Conservation (phyloP, 495 filamentous ascomycete species). For the Podospora tetraspora region DNA sequence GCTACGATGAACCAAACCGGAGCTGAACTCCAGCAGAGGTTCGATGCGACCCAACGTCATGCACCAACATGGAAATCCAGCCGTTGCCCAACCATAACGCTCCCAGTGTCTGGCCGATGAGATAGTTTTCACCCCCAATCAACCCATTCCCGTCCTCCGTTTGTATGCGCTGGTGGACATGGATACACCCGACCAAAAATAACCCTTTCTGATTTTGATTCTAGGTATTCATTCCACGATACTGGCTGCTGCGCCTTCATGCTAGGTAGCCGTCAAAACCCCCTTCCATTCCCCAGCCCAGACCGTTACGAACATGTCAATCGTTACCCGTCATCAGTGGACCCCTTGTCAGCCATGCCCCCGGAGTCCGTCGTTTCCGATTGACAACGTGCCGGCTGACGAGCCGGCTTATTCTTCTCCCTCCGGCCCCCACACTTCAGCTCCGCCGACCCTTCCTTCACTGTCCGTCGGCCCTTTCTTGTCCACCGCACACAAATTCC, state of each 20-base stretch:
- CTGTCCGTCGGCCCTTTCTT: too few relatives aligned
- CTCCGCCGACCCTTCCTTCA: not conserved
- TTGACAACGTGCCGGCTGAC: not conserved
- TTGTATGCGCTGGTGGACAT: too few relatives aligned
- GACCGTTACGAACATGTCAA: not conserved
- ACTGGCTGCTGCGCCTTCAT: not conserved
- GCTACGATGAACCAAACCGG: not conserved
- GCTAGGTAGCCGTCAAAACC: not conserved
- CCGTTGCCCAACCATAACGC: not conserved
- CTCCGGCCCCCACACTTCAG: not conserved
- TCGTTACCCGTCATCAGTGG: not conserved
- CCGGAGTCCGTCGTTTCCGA: not conserved
- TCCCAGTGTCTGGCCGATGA: not conserved
- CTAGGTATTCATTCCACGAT: too few relatives aligned
- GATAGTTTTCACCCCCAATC: too few relatives aligned
- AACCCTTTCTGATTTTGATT: too few relatives aligned
- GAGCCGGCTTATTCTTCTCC: not conserved
- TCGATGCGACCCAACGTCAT: not conserved
- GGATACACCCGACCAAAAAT: too few relatives aligned
- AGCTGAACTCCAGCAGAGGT: not conserved
- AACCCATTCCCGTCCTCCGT: not conserved
- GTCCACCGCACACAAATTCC: too few relatives aligned
- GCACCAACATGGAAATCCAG: not conserved
- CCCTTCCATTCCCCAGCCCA: not conserved
- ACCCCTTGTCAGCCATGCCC: not conserved